A percentile compares a stretch with the other conserved stretches of the same genome.
These are phyloP conservation scores for Lactarius pseudohatsudake DNA, from an alignment of 768 basidiomycete species.

Conservation along the genomic window DNA sequence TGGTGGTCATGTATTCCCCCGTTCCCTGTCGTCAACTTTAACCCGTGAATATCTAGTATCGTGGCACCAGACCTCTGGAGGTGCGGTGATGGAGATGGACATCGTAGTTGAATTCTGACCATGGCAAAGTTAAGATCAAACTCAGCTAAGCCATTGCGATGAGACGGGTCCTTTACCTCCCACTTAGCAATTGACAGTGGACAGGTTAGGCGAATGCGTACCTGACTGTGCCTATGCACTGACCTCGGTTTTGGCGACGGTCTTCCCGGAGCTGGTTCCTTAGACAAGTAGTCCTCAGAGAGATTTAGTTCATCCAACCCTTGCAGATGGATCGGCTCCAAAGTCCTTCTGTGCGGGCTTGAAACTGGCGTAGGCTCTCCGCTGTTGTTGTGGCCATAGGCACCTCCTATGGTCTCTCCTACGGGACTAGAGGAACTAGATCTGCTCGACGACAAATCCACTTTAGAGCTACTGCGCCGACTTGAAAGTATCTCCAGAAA, in stretches of 20 bases:
- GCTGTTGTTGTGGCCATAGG: background rate
- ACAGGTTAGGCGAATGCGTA: background rate
- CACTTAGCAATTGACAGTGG: slow-evolving; percentile 2
- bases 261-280: slow-evolving; percentile 10
- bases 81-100: slow-evolving; percentile 52
- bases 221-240: background rate
- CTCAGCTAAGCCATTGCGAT: slow-evolving; percentile 7
- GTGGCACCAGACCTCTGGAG: slow-evolving; percentile 65
- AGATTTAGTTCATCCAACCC: slow-evolving; percentile 62
- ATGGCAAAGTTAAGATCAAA: slow-evolving; percentile 49
- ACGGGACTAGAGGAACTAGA: slow-evolving; percentile 9
- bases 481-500: slow-evolving; percentile 51
- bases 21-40: slow-evolving; percentile 40
- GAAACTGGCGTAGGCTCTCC: slow-evolving; percentile 16
- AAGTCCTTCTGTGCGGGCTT: slow-evolving; percentile 35
- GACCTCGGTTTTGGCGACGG: background rate
- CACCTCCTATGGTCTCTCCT: slow-evolving; percentile 2
- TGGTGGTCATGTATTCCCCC: background rate
- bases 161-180: slow-evolving; percentile 1
- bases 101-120: slow-evolving; percentile 67
- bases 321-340: slow-evolving; percentile 48
- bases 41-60: slow-evolving; percentile 59
- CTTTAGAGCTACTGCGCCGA: background rate
- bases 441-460: background rate
- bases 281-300: slow-evolving; percentile 45